phyloP scores from a whole-genome alignment of 2,329 filamentous ascomycete species.

The Colletotrichum noveboracense region DNA sequence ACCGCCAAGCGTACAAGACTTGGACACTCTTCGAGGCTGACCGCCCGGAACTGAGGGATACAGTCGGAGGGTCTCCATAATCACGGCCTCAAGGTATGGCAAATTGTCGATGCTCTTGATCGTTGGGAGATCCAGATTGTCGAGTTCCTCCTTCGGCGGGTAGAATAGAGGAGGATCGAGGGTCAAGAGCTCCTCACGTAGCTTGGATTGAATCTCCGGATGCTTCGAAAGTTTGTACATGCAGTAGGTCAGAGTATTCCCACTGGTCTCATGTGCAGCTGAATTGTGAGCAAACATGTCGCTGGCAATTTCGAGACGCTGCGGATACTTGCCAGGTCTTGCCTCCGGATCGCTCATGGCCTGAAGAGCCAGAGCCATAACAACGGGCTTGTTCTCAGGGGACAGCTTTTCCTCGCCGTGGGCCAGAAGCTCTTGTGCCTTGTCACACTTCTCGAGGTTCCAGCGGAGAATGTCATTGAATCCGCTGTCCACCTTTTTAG shows the following conservation, averaged over 20 bases:
- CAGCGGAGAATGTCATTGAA: not conserved
- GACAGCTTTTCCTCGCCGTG: not conserved
- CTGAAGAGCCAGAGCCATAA: not conserved
- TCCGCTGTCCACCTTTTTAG: not conserved
- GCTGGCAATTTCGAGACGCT: not conserved
- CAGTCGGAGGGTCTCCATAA: not conserved
- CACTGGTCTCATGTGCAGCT: not conserved
- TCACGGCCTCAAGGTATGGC: not conserved
- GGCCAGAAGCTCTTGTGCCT: not conserved
- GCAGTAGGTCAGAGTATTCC: not conserved
- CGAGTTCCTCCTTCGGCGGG: not conserved
- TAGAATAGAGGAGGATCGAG: not conserved
- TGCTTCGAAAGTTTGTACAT: not conserved
- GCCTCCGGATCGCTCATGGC: not conserved
- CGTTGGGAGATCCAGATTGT: fast-evolving
- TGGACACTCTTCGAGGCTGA: not conserved
- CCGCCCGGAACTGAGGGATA: not conserved
- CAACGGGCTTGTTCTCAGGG: not conserved
- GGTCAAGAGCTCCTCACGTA: not conserved
- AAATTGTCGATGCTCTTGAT: not conserved
- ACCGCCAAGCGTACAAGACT: not conserved
- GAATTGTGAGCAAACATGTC: not conserved
- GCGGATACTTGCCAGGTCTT: not conserved
- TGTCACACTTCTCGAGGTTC: not conserved
- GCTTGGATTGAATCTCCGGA: not conserved